phyloP scores from a whole-genome alignment of 208 protist genomes.

The Trypanosoma boissoni region DNA sequence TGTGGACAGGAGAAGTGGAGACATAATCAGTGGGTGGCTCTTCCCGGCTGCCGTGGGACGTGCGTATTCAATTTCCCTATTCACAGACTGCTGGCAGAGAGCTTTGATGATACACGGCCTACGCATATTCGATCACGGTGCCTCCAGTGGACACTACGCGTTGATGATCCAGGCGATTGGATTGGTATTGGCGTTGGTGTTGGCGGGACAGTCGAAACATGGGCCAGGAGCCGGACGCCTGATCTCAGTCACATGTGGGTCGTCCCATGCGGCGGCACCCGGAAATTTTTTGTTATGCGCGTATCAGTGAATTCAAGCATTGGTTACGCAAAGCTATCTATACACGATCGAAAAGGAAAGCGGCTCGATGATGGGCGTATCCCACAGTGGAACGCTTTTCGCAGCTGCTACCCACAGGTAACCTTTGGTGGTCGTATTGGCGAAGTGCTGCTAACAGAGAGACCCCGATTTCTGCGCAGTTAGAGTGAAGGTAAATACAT shows the following conservation, averaged over 20 bases:
- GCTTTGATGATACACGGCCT: slow-evolving; percentile 21
- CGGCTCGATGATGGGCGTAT: slow-evolving; percentile 75
- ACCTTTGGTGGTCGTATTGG: slow-evolving; percentile 82
- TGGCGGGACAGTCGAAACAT: slow-evolving; percentile 54
- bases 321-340: slow-evolving; percentile 68
- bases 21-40: slow-evolving; percentile 16
- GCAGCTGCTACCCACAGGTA: slow-evolving; percentile 75
- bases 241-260: slow-evolving; percentile 87
- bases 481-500: neutral
- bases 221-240: slow-evolving; percentile 43
- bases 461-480: slow-evolving; percentile 39
- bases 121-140: slow-evolving; percentile 11
- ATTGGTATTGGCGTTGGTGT: slow-evolving; percentile 86
- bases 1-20: neutral
- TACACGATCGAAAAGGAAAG: slow-evolving; percentile 63
- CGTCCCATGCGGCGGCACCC: slow-evolving; percentile 33
- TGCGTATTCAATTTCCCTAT: slow-evolving; percentile 68
- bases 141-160: slow-evolving; percentile 63
- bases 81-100: slow-evolving; percentile 43
- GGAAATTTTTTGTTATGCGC: slow-evolving; percentile 45
- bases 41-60: slow-evolving; percentile 71
- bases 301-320: slow-evolving; percentile 47
- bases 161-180: slow-evolving; percentile 83
- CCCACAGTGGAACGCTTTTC: slow-evolving; percentile 72
- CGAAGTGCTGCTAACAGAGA: slow-evolving; percentile 54